Conservation (phyloP, 169 alveolate species). For the Eimeria acervulina region DNA sequence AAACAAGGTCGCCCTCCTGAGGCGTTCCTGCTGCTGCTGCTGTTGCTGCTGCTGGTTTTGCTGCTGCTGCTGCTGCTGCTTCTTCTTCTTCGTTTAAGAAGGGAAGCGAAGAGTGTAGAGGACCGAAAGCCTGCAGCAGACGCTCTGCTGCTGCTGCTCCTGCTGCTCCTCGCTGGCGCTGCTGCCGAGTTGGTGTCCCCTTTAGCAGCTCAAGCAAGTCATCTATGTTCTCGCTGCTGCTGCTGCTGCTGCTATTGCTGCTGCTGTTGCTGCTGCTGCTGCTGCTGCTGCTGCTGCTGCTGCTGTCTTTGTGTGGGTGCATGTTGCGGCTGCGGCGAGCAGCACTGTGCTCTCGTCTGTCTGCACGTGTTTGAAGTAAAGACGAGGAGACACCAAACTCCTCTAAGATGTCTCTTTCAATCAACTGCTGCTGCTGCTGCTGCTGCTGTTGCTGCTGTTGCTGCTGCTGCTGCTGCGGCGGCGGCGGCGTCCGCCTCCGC, state of each 20-base stretch:
- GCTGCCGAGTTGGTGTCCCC: background rate
- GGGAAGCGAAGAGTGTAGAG: background rate
- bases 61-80: background rate
- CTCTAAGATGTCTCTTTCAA: background rate
- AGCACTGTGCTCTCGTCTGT: background rate
- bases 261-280: background rate
- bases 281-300: background rate
- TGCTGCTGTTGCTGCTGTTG: conserved; percentile 21
- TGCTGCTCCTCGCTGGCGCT: conserved; percentile 19
- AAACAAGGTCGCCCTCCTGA: background rate
- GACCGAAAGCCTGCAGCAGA: conserved; percentile 34
- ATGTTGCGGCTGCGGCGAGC: background rate
- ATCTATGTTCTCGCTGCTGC: background rate
- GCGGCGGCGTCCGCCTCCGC: background rate
- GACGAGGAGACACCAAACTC: background rate
- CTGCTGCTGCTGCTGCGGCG: no score
- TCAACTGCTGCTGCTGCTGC: conserved; percentile 29
- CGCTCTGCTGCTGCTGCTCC: conserved; percentile 24
- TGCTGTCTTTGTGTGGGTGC: background rate
- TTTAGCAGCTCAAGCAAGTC: no score
- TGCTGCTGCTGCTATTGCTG: background rate
- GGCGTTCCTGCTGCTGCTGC: background rate
- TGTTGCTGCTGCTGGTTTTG: background rate
- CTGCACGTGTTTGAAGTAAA: background rate
- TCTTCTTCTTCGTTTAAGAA: background rate